Percentiles rank a stretch among this genome's conserved stretches.
These are phyloP conservation scores for Nakaseomyces sp. DNA, from an alignment of 1,139 yeast species.

Conservation along the genomic window DNA sequence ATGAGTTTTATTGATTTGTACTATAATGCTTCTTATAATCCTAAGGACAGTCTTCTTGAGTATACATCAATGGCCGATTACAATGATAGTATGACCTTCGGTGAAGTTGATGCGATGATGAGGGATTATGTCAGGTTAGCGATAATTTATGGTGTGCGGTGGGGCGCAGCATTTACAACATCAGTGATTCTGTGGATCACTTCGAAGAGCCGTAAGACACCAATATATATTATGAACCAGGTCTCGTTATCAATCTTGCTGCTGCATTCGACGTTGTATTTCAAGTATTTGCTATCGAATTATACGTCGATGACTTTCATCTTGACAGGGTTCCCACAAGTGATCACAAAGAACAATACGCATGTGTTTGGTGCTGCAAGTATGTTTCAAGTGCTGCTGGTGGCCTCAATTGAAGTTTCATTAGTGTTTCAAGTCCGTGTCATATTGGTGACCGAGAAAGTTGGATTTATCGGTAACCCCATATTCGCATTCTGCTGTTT, in stretches of 20 bases:
- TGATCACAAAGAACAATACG: conserved; percentile 31
- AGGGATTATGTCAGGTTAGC: conserved; percentile 30
- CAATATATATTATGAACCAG: conserved; percentile 64
- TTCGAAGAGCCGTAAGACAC: conserved; percentile 46
- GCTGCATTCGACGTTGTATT: conserved; percentile 51
- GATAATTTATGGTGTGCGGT: conserved; percentile 37
- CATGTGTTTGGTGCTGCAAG: conserved; percentile 50
- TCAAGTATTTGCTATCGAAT: conserved; percentile 46
- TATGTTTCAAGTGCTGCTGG: conserved; percentile 49
- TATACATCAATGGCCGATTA: conserved; percentile 29
- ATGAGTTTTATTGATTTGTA: background rate
- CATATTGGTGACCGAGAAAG: conserved; percentile 52
- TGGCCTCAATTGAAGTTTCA: conserved; percentile 53
- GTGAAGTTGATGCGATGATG: conserved; percentile 33
- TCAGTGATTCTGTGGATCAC: conserved; percentile 36
- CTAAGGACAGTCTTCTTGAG: conserved; percentile 19
- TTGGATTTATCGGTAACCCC: conserved; percentile 34
- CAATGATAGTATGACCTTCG: conserved; percentile 30
- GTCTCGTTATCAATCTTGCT: conserved; percentile 45
- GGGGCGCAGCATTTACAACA: conserved; percentile 37
- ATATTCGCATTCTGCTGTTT: conserved; percentile 37
- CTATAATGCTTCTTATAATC: conserved; percentile 16
- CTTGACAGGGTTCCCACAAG: conserved; percentile 42
- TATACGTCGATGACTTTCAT: conserved; percentile 42
- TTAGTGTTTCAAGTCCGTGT: conserved; percentile 62